Conservation (phyloP, 2,329 filamentous ascomycete species). For the Corniculantispora saksenae region DNA sequence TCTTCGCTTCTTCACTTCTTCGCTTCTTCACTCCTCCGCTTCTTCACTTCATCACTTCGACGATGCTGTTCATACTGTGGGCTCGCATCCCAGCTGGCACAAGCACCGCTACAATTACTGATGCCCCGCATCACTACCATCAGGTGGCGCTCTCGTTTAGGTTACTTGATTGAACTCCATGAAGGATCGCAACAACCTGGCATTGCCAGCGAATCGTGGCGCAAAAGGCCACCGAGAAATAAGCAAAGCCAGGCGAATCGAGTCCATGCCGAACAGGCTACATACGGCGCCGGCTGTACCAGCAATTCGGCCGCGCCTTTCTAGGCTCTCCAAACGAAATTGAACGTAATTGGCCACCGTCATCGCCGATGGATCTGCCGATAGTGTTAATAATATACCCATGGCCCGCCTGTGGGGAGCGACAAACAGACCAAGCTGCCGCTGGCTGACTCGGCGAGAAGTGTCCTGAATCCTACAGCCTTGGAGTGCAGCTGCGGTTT, state of each 20-base stretch:
- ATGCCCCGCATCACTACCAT: neutral
- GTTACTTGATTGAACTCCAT: neutral
- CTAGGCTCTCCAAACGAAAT: neutral
- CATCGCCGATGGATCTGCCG: neutral
- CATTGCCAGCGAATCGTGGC: neutral
- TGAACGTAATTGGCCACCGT: neutral
- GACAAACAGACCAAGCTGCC: neutral
- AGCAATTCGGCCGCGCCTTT: neutral
- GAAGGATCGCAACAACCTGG: neutral
- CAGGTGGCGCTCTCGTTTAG: neutral
- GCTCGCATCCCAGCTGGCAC: neutral
- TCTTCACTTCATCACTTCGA: too few relatives aligned
- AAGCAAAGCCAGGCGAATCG: neutral
- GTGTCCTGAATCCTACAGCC: neutral
- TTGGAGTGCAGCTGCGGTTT: neutral
- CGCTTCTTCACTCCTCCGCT: too few relatives aligned
- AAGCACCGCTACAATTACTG: neutral
- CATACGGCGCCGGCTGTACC: neutral
- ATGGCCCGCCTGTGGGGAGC: neutral
- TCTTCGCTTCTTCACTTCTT: too few relatives aligned
- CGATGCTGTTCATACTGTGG: too few relatives aligned
- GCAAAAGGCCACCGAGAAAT: neutral
- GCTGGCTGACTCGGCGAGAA: neutral
- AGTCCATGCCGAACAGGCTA: neutral
- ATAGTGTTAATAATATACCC: neutral